Percentiles rank a stretch among this genome's conserved stretches.
Conservation (phyloP, 2,329 filamentous ascomycete species). For the Fusarium robinianum region DNA sequence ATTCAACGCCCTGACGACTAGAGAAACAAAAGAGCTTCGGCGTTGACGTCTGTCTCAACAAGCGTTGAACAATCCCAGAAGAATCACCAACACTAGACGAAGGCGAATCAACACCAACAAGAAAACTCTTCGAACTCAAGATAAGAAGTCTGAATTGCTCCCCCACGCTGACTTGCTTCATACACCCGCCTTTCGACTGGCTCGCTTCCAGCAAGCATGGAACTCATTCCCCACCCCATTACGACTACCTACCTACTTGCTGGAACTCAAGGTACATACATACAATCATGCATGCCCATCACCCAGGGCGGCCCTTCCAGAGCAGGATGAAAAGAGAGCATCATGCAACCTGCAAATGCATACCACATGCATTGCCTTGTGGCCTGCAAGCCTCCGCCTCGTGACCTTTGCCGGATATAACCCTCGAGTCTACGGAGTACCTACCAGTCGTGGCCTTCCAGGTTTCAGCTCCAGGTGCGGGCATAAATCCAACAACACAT, state of each 20-base stretch:
- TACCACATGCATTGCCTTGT: constrained; percentile 3
- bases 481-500: neutral
- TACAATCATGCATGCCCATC: constrained; percentile 7
- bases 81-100: constrained; percentile 4
- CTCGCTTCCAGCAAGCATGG: constrained; percentile 17
- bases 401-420: no score
- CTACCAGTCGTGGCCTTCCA: neutral
- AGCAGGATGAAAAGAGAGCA: constrained; percentile 6
- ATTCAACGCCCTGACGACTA: no score
- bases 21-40: neutral
- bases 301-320: neutral
- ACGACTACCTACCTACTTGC: constrained; percentile 1
- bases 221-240: constrained; percentile 16
- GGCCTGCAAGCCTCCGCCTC: constrained; percentile 1
- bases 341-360: constrained; percentile 13
- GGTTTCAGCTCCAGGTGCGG: constrained; percentile 1
- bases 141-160: constrained; percentile 4
- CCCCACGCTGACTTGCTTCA: constrained; percentile 21
- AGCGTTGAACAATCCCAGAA: no score
- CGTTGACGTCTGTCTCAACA: constrained; percentile 9
- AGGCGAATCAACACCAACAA: constrained; percentile 5
- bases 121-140: constrained; percentile 6
- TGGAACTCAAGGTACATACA: constrained; percentile 9
- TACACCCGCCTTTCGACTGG: constrained; percentile 17
- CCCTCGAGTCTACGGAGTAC: constrained; percentile 1